Percentiles rank a stretch among this genome's conserved stretches.
phyloP scores from a whole-genome alignment of 2,329 filamentous ascomycete genomes.

The Capronia coronata region DNA sequence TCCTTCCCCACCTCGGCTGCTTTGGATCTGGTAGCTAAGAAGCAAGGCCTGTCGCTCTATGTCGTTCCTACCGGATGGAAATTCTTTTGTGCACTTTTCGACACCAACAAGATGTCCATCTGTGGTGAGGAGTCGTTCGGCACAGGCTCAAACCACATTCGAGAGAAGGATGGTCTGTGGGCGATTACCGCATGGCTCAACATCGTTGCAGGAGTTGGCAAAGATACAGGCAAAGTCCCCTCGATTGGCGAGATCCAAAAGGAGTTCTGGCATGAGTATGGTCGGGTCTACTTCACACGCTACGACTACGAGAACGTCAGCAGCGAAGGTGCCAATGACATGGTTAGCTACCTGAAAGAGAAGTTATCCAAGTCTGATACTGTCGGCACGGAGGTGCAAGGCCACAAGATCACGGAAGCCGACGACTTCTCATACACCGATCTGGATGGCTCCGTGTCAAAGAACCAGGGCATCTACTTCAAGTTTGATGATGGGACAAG shows the following conservation, averaged over 20 bases:
- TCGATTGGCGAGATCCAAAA: conserved; percentile 95
- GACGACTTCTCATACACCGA: conserved; percentile 98
- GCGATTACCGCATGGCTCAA: conserved; percentile 96
- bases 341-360: conserved; percentile 72
- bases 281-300: conserved; percentile 96
- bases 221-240: conserved; percentile 59
- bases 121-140: conserved; percentile 98
- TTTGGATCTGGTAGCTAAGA: conserved; percentile 91
- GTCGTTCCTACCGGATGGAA: conserved; percentile 99
- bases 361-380: conserved; percentile 70
- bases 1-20: conserved; percentile 97
- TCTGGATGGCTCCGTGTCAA: conserved; percentile 90
- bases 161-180: conserved; percentile 98
- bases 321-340: conserved; percentile 81
- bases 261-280: conserved; percentile 94
- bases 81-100: conserved; percentile 95
- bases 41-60: conserved; percentile 83
- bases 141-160: conserved; percentile 96
- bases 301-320: conserved; percentile 98
- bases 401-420: conserved; percentile 78
- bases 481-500: conserved; percentile 92
- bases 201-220: conserved; percentile 90
- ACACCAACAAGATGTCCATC: conserved; percentile 92
- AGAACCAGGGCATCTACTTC: conserved; percentile 92
- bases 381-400: conserved; percentile 72